Evolutionary conservation across 371 early-diverging fungal genomes (phyloP).

Genomic region (Apophysomyces variabilis): DNA sequence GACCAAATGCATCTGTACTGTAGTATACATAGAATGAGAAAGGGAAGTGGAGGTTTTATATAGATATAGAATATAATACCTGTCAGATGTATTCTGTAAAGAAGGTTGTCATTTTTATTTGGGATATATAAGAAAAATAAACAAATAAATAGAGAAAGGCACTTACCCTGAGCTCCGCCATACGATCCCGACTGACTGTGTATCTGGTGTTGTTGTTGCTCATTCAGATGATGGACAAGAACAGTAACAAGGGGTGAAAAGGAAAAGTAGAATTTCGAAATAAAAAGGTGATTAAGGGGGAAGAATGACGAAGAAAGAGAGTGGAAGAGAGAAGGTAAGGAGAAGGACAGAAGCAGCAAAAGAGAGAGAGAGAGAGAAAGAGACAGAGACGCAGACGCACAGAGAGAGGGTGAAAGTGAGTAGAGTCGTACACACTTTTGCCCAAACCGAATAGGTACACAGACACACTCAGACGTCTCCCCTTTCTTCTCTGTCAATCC

Average conservation of each 20-base stretch:
- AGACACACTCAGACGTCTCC: not conserved
- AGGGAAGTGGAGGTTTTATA: not conserved
- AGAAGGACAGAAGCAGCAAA: not conserved
- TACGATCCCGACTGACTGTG: constrained; percentile 27
- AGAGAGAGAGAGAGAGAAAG: not conserved
- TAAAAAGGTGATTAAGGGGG: constrained; percentile 8
- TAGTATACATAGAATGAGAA: constrained; percentile 4
- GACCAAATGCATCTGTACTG: constrained; percentile 42
- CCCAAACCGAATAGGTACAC: not conserved
- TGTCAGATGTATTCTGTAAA: not conserved
- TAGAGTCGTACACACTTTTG: no score
- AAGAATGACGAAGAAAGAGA: constrained; percentile 3
- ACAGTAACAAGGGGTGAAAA: constrained; percentile 6
- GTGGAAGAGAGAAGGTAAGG: constrained; percentile 9
- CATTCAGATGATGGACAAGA: constrained; percentile 10
- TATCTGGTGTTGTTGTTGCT: constrained; percentile 16
- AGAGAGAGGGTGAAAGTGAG: no score
- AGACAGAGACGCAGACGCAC: no score
- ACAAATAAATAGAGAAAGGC: constrained; percentile 4
- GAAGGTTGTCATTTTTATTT: not conserved
- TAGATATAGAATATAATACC: constrained; percentile 12
- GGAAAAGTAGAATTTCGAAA: constrained; percentile 2
- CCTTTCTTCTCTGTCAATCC: no score
- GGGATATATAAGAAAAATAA: not conserved
- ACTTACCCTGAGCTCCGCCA: constrained; percentile 26